phyloP scores from a whole-genome alignment of 768 basidiomycete species.

The Lactarius psammicola region DNA sequence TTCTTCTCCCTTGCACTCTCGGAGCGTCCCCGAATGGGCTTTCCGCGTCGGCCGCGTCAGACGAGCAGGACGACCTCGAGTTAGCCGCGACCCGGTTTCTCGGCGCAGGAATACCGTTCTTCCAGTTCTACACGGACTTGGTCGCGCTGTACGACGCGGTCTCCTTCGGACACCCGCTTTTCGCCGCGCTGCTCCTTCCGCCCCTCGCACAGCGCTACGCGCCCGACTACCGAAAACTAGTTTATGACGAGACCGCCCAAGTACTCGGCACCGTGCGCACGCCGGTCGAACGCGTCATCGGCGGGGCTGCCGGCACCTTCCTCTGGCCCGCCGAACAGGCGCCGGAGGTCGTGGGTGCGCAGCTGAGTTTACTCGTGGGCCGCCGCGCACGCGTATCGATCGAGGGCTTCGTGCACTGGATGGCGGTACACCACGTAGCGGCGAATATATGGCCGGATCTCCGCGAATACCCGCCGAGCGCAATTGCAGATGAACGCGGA shows the following conservation, averaged over 20 bases:
- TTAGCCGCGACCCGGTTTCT: slow-evolving; percentile 55
- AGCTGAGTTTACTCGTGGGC: slow-evolving; percentile 53
- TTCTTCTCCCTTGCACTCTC: slow-evolving; percentile 56
- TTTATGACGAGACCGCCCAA: slow-evolving; percentile 81
- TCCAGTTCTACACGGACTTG: slow-evolving; percentile 91
- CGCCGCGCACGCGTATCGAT: slow-evolving; percentile 35
- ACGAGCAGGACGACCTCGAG: slow-evolving; percentile 44
- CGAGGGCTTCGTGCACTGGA: slow-evolving; percentile 58
- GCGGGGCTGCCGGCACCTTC: slow-evolving; percentile 55
- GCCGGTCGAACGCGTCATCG: slow-evolving; percentile 51
- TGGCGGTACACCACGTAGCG: slow-evolving; percentile 80
- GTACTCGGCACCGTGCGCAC: slow-evolving; percentile 58
- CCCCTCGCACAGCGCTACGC: slow-evolving; percentile 76
- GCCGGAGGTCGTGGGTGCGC: slow-evolving; percentile 58
- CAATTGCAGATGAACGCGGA: slow-evolving; percentile 37
- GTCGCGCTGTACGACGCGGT: slow-evolving; percentile 87
- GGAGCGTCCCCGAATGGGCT: slow-evolving; percentile 33
- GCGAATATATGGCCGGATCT: slow-evolving; percentile 72
- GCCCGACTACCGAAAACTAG: slow-evolving; percentile 74
- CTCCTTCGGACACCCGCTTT: slow-evolving; percentile 79
- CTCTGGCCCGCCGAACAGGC: slow-evolving; percentile 71
- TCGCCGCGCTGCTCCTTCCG: slow-evolving; percentile 71
- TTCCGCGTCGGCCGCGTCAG: slow-evolving; percentile 27
- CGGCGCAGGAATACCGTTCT: slow-evolving; percentile 75
- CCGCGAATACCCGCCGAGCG: slow-evolving; percentile 11